A percentile compares a stretch with the other conserved stretches of the same genome.
Evolutionary conservation across 371 early-diverging fungal species (phyloP).

Genomic region (Syncephalis plumigaleata): DNA sequence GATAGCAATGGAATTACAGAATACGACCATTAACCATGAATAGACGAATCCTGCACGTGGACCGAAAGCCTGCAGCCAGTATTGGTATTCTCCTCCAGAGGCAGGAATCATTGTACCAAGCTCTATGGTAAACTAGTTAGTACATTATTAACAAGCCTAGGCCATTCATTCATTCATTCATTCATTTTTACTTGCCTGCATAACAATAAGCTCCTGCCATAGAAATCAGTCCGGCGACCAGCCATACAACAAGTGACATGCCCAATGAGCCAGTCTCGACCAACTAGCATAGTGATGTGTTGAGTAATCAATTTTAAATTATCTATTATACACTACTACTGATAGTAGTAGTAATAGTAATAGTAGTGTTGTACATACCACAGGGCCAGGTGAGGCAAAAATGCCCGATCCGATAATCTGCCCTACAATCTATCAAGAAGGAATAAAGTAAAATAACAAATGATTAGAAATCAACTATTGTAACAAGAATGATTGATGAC

Average conservation of each 20-base stretch:
- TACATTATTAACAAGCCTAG: background rate
- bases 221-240: conserved; percentile 55
- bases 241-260: conserved; percentile 62
- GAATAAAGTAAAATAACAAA: no score
- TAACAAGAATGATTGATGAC: no score
- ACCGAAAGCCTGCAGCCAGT: conserved; percentile 62
- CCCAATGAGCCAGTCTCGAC: conserved; percentile 43
- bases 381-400: conserved; percentile 69
- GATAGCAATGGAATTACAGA: background rate
- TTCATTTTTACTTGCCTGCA: conserved; percentile 14
- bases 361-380: no score
- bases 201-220: conserved; percentile 60
- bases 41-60: conserved; percentile 66
- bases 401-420: conserved; percentile 77
- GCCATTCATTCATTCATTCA: no score
- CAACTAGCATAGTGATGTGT: no score
- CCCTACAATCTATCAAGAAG: conserved; percentile 32
- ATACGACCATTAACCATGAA: conserved; percentile 21
- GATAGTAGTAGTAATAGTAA: no score
- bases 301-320: no score
- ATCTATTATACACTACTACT: no score
- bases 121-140: conserved; percentile 24
- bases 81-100: conserved; percentile 75
- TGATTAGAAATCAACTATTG: no score
- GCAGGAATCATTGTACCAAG: conserved; percentile 70